These are phyloP conservation scores for Chlorella sp. DNA, from an alignment of 139 green algal species.

Conservation along the genomic window DNA sequence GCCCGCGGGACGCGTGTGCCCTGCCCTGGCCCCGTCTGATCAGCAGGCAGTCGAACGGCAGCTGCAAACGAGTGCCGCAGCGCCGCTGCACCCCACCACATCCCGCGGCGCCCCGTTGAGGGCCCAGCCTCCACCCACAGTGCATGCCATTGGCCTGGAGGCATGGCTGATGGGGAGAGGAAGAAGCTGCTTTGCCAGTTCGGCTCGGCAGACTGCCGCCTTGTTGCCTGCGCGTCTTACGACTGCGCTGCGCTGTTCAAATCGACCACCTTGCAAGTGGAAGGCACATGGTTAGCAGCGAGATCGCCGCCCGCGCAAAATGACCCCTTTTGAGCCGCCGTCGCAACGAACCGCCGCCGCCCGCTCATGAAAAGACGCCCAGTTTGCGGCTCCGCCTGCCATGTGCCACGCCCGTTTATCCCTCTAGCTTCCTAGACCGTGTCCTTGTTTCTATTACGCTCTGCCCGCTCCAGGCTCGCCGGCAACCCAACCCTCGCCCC, in stretches of 20 bases:
- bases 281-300: constrained; percentile 28
- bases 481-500: not conserved
- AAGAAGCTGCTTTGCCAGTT: constrained; percentile 11
- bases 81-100: too few relatives aligned
- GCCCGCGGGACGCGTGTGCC: too few relatives aligned
- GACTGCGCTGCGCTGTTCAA: constrained; percentile 23
- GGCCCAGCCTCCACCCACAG: too few relatives aligned
- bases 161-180: not conserved
- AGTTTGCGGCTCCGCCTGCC: not conserved
- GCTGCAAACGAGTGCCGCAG: too few relatives aligned
- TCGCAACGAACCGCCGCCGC: not conserved
- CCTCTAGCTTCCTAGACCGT: not conserved
- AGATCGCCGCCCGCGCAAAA: not conserved
- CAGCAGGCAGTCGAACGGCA: too few relatives aligned
- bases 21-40: too few relatives aligned
- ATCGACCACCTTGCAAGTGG: not conserved
- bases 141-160: too few relatives aligned
- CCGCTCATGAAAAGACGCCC: not conserved
- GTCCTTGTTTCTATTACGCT: not conserved
- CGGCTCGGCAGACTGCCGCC: not conserved
- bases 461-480: constrained; percentile 7
- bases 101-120: too few relatives aligned
- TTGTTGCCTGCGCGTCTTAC: constrained; percentile 27
- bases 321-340: not conserved
- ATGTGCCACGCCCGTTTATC: too few relatives aligned